Conservation (phyloP, 352 stramenopile genomes). For the Ophiocytium majus region DNA sequence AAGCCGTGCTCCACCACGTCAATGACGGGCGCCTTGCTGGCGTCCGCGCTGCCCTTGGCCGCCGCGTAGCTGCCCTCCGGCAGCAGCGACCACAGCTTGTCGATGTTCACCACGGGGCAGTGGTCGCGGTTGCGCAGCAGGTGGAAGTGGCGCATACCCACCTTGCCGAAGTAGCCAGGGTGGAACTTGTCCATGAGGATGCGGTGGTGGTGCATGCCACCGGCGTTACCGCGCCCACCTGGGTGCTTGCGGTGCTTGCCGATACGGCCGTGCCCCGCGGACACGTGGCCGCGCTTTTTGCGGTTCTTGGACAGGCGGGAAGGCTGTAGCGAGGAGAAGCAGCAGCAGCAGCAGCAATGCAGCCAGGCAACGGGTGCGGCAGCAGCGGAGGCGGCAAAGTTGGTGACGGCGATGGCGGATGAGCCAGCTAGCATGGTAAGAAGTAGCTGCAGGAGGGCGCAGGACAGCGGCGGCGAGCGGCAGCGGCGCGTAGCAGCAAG, state of each 20-base stretch:
- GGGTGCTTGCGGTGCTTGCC: slow-evolving; percentile 99
- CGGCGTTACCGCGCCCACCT: slow-evolving; percentile 99
- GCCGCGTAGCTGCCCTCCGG: slow-evolving; percentile 95
- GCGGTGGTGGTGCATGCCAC: slow-evolving; percentile 99
- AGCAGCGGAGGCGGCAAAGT: no score
- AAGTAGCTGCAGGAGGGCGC: no score
- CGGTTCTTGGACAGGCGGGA: slow-evolving; percentile 82
- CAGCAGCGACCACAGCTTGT: slow-evolving; percentile 98
- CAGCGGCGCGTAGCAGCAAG: no score
- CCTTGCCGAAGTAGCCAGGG: slow-evolving; percentile 99
- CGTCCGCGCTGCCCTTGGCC: slow-evolving; percentile 83
- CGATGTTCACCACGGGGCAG: slow-evolving; percentile 97
- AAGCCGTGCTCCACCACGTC: slow-evolving; percentile 73
- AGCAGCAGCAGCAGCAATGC: no score
- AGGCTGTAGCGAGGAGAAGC: no score
- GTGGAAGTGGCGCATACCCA: slow-evolving; percentile 99
- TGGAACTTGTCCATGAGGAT: slow-evolving; percentile 99
- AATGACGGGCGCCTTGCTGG: slow-evolving; percentile 90
- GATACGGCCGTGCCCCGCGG: slow-evolving; percentile 97
- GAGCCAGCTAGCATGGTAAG: no score
- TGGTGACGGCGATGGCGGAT: no score
- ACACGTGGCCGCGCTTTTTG: slow-evolving; percentile 99
- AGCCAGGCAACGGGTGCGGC: no score
- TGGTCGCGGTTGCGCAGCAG: slow-evolving; percentile 90
- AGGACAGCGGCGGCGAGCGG: no score